Evolutionary conservation across 352 stramenopile genomes (phyloP), one percentile per base, ranked within the genome.

Genomic region (Phytophthora uliginosa): DNA sequence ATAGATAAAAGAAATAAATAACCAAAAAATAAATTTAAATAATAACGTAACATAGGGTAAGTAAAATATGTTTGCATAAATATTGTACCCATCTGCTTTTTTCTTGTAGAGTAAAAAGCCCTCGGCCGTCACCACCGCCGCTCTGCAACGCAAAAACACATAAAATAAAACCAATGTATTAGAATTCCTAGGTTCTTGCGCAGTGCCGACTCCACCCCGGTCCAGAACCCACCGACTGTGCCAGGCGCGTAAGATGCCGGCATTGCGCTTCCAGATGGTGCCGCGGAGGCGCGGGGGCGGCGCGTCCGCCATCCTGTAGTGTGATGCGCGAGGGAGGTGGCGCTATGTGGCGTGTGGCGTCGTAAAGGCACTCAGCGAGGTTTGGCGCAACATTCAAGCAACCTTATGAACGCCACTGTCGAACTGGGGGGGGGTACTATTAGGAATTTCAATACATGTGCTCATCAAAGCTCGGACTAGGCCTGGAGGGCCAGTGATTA

Each of bases 101-200:
- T 92, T 95, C 69, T 84, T 89, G 64, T 93, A 95, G 33, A 74
- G 64, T 55, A 95, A 63, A 77, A 88, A 86, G 0, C 85, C 88
- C n/a, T 93, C 85, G 20, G 70, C 63, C 45, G 88, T 91, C 45
- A 95, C 80, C 3, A 83, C 55, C 58, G 81, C 83, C 10, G 72
- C 45, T 63, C 83, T 90, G 17, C 2, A n/a, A 28, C 4, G 31
- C 7, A 2, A 48, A 67, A 52, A 48, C 40, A 15, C 40, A 48
- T 48, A 26, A 50, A 55, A 51, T 8, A 57, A 17, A 20, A 40
- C 34, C n/a, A 68, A 31, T n/a, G 3, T 22, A 20, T 61, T 26
- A 51, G 42, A 50, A 50, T 12, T 24, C 6, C 7, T 1, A 50
- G 18, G 17, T 13, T 50, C 17, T 22, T 3, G 7, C 17, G 18